Conservation (phyloP, 306 rosid species). For the Corylus avellana region DNA sequence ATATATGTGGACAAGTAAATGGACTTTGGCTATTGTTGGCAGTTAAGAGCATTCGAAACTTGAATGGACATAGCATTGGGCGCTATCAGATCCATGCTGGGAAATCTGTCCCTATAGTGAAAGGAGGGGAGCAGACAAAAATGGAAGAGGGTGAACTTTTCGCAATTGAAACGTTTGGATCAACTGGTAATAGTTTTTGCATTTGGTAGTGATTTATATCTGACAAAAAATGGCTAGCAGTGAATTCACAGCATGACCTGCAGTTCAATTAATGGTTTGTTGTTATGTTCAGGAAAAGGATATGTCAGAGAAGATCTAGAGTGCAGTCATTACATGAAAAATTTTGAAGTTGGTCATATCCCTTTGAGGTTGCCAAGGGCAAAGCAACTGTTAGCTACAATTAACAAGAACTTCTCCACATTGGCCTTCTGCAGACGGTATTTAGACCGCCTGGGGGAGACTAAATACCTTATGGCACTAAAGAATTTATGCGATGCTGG, state of each 20-base stretch:
- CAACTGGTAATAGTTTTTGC: constrained; percentile 68
- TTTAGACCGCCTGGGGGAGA: constrained; percentile 92
- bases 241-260: constrained; percentile 10
- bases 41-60: constrained; percentile 93
- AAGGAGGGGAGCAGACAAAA: constrained; percentile 98
- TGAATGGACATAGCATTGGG: constrained; percentile 98
- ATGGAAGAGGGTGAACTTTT: constrained; percentile 99
- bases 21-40: constrained; percentile 19
- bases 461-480: constrained; percentile 91
- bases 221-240: constrained; percentile 22
- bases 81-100: constrained; percentile 97
- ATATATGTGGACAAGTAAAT: neutral
- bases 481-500: constrained; percentile 85
- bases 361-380: constrained; percentile 95
- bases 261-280: constrained; percentile 12
- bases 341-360: constrained; percentile 83
- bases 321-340: constrained; percentile 98
- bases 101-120: constrained; percentile 91
- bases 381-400: constrained; percentile 80
- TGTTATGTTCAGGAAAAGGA: constrained; percentile 75
- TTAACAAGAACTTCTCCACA: constrained; percentile 92
- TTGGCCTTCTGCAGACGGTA: constrained; percentile 92
- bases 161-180: constrained; percentile 93
- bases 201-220: constrained; percentile 3
- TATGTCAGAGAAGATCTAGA: constrained; percentile 95